Evolutionary conservation across 257 asterid genomes (phyloP), one percentile per base, ranked within the genome.

Genomic region (Eucommia ulmoides): DNA sequence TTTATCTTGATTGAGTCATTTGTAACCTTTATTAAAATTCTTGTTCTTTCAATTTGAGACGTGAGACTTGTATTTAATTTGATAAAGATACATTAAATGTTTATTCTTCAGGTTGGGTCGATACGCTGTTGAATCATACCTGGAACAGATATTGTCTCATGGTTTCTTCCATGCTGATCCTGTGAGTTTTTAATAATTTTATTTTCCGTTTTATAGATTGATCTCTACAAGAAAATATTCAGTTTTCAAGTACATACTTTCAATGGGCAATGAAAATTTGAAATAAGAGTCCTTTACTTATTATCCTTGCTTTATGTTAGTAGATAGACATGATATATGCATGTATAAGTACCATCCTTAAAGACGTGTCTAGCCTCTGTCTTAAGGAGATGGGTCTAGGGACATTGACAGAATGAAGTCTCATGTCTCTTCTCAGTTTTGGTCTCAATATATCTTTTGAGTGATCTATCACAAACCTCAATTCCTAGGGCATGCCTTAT

Each of bases 131-230:
- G 96, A 86, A 70, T 86, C 94, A 53, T 86, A 86, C 67, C 78
- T 86, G 75, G 96, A 86, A 72, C 96, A 86, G 72, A 86, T 86
- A 49, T 58, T 86, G 55, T 82, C 96, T 49, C 94, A 82, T 72
- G 96, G 96, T 23, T 86, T 86, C 56, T 86, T 86, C 66, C 96
- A 82, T 65, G 96, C 94, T 19, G 96, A 86, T 52, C 96, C 94
- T 17, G 94, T 86, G 61, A 61, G 82, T 58, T 23, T 50, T 49
- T 42, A n/a, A n/a, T n/a, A n/a, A n/a, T n/a, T n/a, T n/a, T n/a
- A n/a, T n/a, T n/a, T n/a, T n/a, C n/a, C n/a, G n/a, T n/a, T n/a
- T n/a, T n/a, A n/a, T n/a, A n/a, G n/a, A n/a, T n/a, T n/a, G n/a
- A n/a, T n/a, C n/a, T n/a, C n/a, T n/a, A n/a, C n/a, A n/a, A n/a